Conservation (phyloP, 148 eudicot species). For the Cornus kousa region DNA sequence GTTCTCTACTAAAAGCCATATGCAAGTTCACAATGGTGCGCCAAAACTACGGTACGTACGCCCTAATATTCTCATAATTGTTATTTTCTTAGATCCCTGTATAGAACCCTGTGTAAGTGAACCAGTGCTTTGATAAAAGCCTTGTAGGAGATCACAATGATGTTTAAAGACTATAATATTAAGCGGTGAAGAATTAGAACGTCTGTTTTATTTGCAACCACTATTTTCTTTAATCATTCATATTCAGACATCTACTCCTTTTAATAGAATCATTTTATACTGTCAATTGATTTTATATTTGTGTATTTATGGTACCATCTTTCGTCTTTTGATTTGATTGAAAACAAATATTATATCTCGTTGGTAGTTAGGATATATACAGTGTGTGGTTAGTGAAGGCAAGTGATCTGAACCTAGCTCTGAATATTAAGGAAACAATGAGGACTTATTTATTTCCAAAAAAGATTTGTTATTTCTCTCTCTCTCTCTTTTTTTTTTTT, state of each 20-base stretch:
- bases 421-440: no score
- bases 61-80: background rate
- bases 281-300: no score
- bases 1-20: conserved; percentile 72
- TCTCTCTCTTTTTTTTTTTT: background rate
- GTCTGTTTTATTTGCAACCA: background rate
- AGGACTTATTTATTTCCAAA: no score
- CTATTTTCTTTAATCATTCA: background rate
- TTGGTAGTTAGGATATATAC: no score
- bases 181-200: background rate
- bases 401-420: background rate
- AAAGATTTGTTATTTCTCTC: background rate
- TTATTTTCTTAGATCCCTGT: background rate
- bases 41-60: conserved; percentile 76
- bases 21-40: conserved; percentile 67
- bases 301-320: background rate
- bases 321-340: background rate
- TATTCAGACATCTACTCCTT: background rate
- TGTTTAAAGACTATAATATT: no score
- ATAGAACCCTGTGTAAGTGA: background rate
- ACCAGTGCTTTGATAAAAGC: background rate
- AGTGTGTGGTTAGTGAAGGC: background rate
- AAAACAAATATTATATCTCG: no score
- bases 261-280: no score
- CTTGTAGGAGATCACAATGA: no score